These are phyloP conservation scores for Leccinum aurantiacum DNA, from an alignment of 768 basidiomycete genomes.

Conservation along the genomic window DNA sequence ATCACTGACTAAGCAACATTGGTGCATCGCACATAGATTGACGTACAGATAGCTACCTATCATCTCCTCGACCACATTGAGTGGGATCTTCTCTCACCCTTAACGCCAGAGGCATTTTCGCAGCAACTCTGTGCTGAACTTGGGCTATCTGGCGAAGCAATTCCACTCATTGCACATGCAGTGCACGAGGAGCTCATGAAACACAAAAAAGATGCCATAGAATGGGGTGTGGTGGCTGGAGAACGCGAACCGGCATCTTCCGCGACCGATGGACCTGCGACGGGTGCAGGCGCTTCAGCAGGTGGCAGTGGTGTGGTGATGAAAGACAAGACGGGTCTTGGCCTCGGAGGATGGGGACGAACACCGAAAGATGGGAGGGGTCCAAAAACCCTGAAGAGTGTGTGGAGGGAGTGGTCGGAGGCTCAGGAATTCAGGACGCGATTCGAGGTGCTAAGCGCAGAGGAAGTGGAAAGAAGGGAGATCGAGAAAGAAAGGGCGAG, in stretches of 20 bases:
- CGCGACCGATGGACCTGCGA: constrained; percentile 17
- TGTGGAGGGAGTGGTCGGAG: constrained; percentile 96
- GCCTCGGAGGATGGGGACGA: constrained; percentile 72
- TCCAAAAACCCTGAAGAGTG: constrained; percentile 77
- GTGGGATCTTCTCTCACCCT: constrained; percentile 93
- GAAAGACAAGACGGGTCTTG: constrained; percentile 83
- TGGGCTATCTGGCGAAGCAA: constrained; percentile 83
- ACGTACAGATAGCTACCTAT: constrained; percentile 92
- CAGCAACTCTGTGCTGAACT: constrained; percentile 79
- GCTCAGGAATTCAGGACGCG: constrained; percentile 87
- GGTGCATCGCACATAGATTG: constrained; percentile 59
- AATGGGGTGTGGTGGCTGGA: constrained; percentile 84
- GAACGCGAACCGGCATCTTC: constrained; percentile 38
- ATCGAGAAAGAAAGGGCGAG: constrained; percentile 84
- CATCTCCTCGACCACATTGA: constrained; percentile 95
- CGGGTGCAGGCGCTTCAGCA: constrained; percentile 8
- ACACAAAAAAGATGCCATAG: constrained; percentile 93
- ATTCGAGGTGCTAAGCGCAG: constrained; percentile 81
- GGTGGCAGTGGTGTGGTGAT: constrained; percentile 50
- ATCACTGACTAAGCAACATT: constrained; percentile 10
- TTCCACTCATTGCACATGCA: constrained; percentile 88
- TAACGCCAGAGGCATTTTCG: constrained; percentile 88
- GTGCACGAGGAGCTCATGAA: constrained; percentile 94
- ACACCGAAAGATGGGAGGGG: constrained; percentile 78
- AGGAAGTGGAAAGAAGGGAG: constrained; percentile 91